Percentiles rank a stretch among this genome's conserved stretches.
These are phyloP conservation scores for Coprinopsis marcescibilis DNA, from an alignment of 768 basidiomycete species.

Conservation along the genomic window DNA sequence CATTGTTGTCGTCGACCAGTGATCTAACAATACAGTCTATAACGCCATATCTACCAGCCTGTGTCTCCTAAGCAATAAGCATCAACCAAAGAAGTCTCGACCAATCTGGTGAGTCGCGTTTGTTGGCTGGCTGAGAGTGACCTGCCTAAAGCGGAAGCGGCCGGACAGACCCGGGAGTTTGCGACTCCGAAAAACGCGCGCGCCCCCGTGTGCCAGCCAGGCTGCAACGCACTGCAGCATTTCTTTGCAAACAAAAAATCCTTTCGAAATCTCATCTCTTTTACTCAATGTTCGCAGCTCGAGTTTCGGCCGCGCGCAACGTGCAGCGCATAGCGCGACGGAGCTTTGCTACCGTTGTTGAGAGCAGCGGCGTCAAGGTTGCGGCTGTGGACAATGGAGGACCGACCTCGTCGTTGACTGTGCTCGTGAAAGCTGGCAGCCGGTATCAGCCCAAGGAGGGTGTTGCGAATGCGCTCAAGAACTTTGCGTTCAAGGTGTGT, in stretches of 20 bases:
- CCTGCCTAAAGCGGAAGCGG: too few species aligned
- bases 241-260: background rate
- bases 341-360: slow-evolving; percentile 79
- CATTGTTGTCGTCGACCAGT: too few species aligned
- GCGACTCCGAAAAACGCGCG: slow-evolving; percentile 8
- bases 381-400: slow-evolving; percentile 79
- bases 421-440: slow-evolving; percentile 90
- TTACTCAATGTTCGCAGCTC: slow-evolving; percentile 10
- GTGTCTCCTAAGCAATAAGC: too few species aligned
- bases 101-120: too few species aligned
- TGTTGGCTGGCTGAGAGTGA: too few species aligned
- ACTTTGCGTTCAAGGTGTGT: slow-evolving; percentile 97
- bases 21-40: too few species aligned
- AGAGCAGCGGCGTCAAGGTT: slow-evolving; percentile 73
- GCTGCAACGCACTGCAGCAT: too few species aligned
- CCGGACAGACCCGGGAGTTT: slow-evolving; percentile 10
- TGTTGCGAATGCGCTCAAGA: slow-evolving; percentile 91
- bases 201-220: background rate
- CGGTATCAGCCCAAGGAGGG: slow-evolving; percentile 86
- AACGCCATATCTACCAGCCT: too few species aligned
- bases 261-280: background rate
- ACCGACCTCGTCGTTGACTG: slow-evolving; percentile 79
- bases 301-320: slow-evolving; percentile 32
- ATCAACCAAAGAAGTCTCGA: too few species aligned
- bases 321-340: slow-evolving; percentile 55